Conservation (phyloP, 495 filamentous ascomycete genomes). For the Xeromyces bisporus region DNA sequence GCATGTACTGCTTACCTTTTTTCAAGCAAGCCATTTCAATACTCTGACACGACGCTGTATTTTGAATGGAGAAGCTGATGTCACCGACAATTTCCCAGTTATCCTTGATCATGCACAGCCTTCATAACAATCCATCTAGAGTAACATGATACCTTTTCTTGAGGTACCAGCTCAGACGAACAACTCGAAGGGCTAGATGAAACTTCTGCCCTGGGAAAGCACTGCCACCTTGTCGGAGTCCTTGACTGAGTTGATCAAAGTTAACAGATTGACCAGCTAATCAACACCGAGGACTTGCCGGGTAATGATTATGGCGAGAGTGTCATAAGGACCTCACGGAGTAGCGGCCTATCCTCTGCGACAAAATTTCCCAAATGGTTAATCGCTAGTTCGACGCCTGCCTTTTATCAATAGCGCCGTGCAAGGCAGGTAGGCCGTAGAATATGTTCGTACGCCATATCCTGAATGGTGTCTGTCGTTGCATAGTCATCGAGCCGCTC, state of each 20-base stretch:
- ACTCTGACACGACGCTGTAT: conserved; percentile 21
- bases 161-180: conserved; percentile 37
- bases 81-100: conserved; percentile 41
- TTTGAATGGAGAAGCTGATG: conserved; percentile 7
- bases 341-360: conserved; percentile 41
- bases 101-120: conserved; percentile 60
- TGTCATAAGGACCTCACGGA: conserved; percentile 47
- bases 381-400: conserved; percentile 56
- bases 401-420: conserved; percentile 58
- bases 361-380: conserved; percentile 42
- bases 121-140: conserved; percentile 62
- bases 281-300: conserved; percentile 49
- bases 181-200: conserved; percentile 51
- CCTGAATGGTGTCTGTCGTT: conserved; percentile 53
- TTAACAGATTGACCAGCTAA: conserved; percentile 33
- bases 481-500: conserved; percentile 40
- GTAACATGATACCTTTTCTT: conserved; percentile 30
- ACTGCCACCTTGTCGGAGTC: conserved; percentile 13
- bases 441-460: conserved; percentile 47
- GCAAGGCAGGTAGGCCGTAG: conserved; percentile 36
- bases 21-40: too few relatives aligned
- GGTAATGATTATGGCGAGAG: conserved; percentile 46
- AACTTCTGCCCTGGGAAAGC: conserved; percentile 38
- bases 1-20: too few relatives aligned
- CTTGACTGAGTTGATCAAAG: not conserved